Evolutionary conservation across 345 rosid species (phyloP), one percentile per base, ranked within the genome.

Genomic region (Zanthoxylum bungeanum): DNA sequence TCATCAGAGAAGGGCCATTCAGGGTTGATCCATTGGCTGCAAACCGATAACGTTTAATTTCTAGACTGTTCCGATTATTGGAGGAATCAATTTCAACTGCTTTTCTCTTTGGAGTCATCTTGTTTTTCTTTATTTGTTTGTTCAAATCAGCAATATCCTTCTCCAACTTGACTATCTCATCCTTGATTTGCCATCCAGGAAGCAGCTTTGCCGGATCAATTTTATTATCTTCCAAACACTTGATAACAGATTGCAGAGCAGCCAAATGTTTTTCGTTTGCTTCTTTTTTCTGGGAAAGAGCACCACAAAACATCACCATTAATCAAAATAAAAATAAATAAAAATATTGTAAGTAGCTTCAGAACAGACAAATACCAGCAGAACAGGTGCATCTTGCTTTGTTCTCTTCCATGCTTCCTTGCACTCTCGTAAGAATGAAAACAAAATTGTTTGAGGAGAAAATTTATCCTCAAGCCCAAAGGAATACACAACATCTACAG

Each of bases 381-480:
- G 68, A 34, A 25, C 3, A 0, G 82, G 82, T 7, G 80, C 78
- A 53, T 83, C 82, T 55, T 62, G 81, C 66, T 57, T 85, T 39
- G 73, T 82, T 73, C 42, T 80, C 74, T 80, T 84, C 66, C 75
- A 80, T 69, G 83, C 70, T 64, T 87, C 91, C 69, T 76, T 85
- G 27, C 83, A 71, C 67, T 74, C 88, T 64, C 51, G 85, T 67
- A 93, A 70, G 76, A 81, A 78, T 39, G 85, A 64, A 69, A 62
- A 80, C 78, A 93, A 75, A 69, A 92, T 60, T 59, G 75, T 71
- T 63, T 79, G 74, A 68, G 89, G 85, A 33, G 93, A 77, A 75
- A 83, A 84, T 78, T 68, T 85, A 44, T 85, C 88, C 73, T 85
- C 93, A 62, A 90, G 70, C 31, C 83, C 85, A 37, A 93, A 88